Percentiles rank a stretch among this genome's conserved stretches.
These are phyloP conservation scores for Mycena maculata DNA, from an alignment of 768 basidiomycete genomes.

Conservation along the genomic window DNA sequence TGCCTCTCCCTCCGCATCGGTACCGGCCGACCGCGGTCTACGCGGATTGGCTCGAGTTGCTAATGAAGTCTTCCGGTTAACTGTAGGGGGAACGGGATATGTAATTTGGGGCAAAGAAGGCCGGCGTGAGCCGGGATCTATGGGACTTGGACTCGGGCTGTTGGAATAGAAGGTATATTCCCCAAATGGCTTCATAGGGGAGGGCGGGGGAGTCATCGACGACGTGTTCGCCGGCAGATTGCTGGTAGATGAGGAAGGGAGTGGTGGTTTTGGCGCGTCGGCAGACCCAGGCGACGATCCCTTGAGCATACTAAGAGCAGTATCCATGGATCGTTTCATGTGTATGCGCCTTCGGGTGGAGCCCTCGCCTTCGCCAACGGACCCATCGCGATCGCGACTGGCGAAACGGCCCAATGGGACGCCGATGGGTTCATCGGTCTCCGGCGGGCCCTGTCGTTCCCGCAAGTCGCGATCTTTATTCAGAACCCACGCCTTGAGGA, in stretches of 20 bases:
- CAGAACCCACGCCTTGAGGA: conserved; percentile 73
- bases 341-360: conserved; percentile 65
- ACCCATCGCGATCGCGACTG: conserved; percentile 21
- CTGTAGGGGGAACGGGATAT: conserved; percentile 45
- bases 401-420: conserved; percentile 20
- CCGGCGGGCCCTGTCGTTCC: conserved; percentile 56
- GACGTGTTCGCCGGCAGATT: conserved; percentile 35
- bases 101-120: conserved; percentile 77
- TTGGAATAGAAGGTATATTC: conserved; percentile 61
- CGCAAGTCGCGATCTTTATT: conserved; percentile 73
- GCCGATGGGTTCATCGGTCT: conserved; percentile 40
- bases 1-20: conserved; percentile 61
- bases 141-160: conserved; percentile 43
- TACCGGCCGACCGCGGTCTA: conserved; percentile 81
- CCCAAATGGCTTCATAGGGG: conserved; percentile 54
- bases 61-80: conserved; percentile 51
- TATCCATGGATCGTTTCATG: conserved; percentile 85
- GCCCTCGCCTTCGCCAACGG: conserved; percentile 14
- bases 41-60: conserved; percentile 48
- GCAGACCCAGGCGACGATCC: conserved; percentile 34
- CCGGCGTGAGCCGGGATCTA: conserved; percentile 58
- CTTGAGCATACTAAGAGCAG: conserved; percentile 65
- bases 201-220: conserved; percentile 53
- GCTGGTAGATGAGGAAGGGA: conserved; percentile 46
- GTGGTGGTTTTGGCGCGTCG: conserved; percentile 48